phyloP scores from a whole-genome alignment of 352 stramenopile genomes.

The Pythium monospermum region DNA sequence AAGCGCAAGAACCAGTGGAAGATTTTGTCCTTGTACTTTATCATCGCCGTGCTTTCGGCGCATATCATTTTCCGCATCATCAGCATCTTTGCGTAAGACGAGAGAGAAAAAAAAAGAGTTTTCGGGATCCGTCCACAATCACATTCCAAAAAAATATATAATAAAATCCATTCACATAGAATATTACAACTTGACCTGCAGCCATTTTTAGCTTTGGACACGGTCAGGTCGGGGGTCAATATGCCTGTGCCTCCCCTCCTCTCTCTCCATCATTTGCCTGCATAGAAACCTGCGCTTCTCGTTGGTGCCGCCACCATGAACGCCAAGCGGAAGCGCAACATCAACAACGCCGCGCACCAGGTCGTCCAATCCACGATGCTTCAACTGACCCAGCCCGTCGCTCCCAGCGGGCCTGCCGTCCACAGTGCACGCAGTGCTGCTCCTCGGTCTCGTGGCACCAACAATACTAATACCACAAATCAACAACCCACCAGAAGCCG shows the following conservation, averaged over 20 bases:
- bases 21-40: constrained; percentile 73
- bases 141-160: not conserved
- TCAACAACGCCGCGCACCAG: constrained; percentile 22
- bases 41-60: constrained; percentile 66
- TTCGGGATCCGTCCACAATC: not conserved
- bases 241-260: not conserved
- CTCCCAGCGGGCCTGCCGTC: too few species aligned
- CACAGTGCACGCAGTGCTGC: too few species aligned
- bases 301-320: constrained; percentile 18
- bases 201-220: not conserved
- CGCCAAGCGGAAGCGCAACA: constrained; percentile 28
- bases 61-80: constrained; percentile 73
- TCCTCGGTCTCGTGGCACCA: constrained; percentile 1
- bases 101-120: too few species aligned
- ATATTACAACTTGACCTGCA: not conserved
- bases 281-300: not conserved
- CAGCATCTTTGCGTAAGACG: constrained; percentile 45
- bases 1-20: constrained; percentile 77
- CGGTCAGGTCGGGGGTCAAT: too few species aligned
- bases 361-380: constrained; percentile 23
- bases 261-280: not conserved
- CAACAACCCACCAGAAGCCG: constrained; percentile 1
- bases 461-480: not conserved
- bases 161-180: not conserved
- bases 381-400: constrained; percentile 7